phyloP scores from a whole-genome alignment of 495 filamentous ascomycete species.

The Trichocladium uniseriatum region DNA sequence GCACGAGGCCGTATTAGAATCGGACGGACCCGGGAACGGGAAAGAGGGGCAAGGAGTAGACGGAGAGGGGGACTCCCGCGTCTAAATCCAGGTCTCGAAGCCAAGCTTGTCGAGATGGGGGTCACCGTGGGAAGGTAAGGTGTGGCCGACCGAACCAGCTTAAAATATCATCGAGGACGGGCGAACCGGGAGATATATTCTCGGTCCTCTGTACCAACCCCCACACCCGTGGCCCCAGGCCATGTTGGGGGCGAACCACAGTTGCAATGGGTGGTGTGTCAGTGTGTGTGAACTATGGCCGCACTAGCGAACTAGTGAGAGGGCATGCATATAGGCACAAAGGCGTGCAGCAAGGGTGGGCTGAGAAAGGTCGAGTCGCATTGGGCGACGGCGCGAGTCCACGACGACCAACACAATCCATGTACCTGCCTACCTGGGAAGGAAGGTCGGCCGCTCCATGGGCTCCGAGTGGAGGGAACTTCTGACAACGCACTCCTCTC shows the following conservation, averaged over 20 bases:
- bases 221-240: no score
- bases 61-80: conserved; percentile 13
- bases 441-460: no score
- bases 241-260: background rate
- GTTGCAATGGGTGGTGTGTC: background rate
- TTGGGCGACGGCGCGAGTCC: background rate
- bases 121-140: conserved; percentile 11
- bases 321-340: conserved; percentile 4
- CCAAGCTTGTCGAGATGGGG: conserved; percentile 6
- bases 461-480: no score
- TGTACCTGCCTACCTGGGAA: no score
- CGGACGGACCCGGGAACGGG: conserved; percentile 1
- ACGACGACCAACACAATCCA: no score
- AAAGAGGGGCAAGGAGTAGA: conserved; percentile 11
- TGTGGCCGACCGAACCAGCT: conserved; percentile 13
- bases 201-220: no score
- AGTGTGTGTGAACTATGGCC: background rate
- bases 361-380: background rate
- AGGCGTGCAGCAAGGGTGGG: background rate
- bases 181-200: conserved; percentile 20
- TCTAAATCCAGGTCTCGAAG: conserved; percentile 14
- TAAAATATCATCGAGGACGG: conserved; percentile 13
- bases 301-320: conserved; percentile 7
- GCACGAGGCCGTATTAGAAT: conserved; percentile 12
- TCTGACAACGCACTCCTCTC: background rate